These are phyloP conservation scores for Rhamnella rubrinervis DNA, from an alignment of 331 rosid genomes.

Conservation along the genomic window DNA sequence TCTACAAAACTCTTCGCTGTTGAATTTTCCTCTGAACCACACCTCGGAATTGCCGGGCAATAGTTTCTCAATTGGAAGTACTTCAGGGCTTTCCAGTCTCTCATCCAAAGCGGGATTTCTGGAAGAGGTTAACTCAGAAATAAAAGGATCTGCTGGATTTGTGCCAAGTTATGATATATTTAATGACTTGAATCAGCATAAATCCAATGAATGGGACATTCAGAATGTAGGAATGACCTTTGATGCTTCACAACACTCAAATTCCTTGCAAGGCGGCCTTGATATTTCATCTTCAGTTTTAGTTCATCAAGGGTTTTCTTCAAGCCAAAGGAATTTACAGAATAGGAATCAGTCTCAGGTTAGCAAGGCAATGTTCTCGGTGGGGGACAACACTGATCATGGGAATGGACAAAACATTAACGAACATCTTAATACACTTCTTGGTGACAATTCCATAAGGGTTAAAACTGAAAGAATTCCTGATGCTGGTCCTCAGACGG, in stretches of 20 bases:
- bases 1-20: conserved; percentile 52
- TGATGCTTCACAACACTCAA: conserved; percentile 56
- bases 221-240: conserved; percentile 58
- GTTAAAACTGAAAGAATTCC: conserved; percentile 66
- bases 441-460: conserved; percentile 46
- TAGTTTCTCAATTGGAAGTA: conserved; percentile 68
- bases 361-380: conserved; percentile 51
- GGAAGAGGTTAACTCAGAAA: conserved; percentile 58
- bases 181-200: conserved; percentile 66
- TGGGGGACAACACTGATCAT: conserved; percentile 44
- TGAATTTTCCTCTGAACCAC: conserved; percentile 77
- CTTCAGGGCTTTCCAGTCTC: conserved; percentile 55
- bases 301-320: conserved; percentile 68
- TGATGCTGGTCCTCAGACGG: conserved; percentile 50
- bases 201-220: conserved; percentile 70
- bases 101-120: conserved; percentile 63
- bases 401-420: conserved; percentile 44
- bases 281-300: conserved; percentile 61
- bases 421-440: conserved; percentile 40
- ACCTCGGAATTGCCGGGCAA: conserved; percentile 56
- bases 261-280: conserved; percentile 51
- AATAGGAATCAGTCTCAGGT: conserved; percentile 35
- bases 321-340: conserved; percentile 43
- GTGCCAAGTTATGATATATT: conserved; percentile 66
- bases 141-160: conserved; percentile 53